Conservation (phyloP, 768 basidiomycete genomes). For the Leucosporidium yakuticum region DNA sequence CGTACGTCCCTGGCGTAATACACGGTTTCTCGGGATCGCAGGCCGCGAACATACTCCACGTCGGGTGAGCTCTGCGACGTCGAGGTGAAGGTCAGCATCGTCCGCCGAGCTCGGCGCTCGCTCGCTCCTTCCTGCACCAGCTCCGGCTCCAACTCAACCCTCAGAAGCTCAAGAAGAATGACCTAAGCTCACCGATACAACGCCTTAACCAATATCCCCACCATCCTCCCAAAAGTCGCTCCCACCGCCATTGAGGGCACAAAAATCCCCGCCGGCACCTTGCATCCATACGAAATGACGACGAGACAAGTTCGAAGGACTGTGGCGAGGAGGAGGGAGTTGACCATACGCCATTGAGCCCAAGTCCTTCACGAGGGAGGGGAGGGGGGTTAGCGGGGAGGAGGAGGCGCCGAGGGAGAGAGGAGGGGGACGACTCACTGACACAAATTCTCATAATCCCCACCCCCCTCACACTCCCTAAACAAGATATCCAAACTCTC, state of each 20-base stretch:
- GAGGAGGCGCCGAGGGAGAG: no score
- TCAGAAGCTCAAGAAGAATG: neutral
- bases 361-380: conserved; percentile 55
- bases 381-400: neutral
- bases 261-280: conserved; percentile 96
- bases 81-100: no score
- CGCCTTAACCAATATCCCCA: conserved; percentile 93
- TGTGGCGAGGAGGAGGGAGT: conserved; percentile 84
- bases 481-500: conserved; percentile 92
- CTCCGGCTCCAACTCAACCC: neutral
- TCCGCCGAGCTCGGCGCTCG: no score
- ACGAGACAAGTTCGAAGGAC: conserved; percentile 79
- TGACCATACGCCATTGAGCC: conserved; percentile 90
- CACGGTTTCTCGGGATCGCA: conserved; percentile 90
- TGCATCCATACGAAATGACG: conserved; percentile 87
- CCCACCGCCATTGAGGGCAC: conserved; percentile 99
- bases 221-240: conserved; percentile 92
- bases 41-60: conserved; percentile 78
- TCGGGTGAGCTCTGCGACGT: conserved; percentile 61
- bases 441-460: conserved; percentile 85
- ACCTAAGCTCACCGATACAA: conserved; percentile 66
- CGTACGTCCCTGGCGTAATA: conserved; percentile 97
- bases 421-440: conserved; percentile 58
- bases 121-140: no score
- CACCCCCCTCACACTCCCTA: conserved; percentile 88